Conservation (phyloP, 495 filamentous ascomycete species). For the Tuber umbilicatum region DNA sequence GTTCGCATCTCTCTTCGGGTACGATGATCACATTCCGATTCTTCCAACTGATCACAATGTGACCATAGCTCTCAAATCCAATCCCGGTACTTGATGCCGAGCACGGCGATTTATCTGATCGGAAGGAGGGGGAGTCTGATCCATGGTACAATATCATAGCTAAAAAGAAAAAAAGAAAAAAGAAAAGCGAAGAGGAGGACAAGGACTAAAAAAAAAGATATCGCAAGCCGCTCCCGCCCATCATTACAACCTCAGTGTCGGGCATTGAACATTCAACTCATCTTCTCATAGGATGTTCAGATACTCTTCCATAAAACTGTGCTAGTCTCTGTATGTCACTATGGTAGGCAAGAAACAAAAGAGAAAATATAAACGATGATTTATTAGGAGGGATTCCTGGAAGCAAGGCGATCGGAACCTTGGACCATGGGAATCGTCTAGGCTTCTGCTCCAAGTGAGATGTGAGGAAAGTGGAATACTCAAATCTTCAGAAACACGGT, state of each 20-base stretch:
- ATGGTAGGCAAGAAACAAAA: not conserved
- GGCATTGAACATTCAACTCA: not conserved
- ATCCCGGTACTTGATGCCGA: too few species aligned
- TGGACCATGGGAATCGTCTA: not conserved
- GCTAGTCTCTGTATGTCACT: not conserved
- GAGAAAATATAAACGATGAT: too few species aligned
- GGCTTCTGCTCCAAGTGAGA: not conserved
- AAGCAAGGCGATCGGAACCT: too few species aligned
- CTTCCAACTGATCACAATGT: too few species aligned
- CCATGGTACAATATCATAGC: not conserved
- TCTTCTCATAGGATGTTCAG: not conserved
- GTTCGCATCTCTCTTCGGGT: too few species aligned
- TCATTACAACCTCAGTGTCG: not conserved
- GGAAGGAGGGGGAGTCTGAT: not conserved
- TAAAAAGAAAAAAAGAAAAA: not conserved
- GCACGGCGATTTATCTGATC: not conserved
- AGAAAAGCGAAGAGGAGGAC: not conserved
- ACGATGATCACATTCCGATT: too few species aligned
- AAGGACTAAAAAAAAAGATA: not conserved
- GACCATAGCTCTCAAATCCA: too few species aligned
- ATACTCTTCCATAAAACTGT: not conserved
- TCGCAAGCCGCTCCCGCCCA: not conserved
- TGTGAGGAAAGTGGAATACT: not conserved
- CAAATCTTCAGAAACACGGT: not conserved
- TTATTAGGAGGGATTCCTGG: too few species aligned